Conservation (phyloP, 2,329 filamentous ascomycete species). For the Chaetomium sp. region DNA sequence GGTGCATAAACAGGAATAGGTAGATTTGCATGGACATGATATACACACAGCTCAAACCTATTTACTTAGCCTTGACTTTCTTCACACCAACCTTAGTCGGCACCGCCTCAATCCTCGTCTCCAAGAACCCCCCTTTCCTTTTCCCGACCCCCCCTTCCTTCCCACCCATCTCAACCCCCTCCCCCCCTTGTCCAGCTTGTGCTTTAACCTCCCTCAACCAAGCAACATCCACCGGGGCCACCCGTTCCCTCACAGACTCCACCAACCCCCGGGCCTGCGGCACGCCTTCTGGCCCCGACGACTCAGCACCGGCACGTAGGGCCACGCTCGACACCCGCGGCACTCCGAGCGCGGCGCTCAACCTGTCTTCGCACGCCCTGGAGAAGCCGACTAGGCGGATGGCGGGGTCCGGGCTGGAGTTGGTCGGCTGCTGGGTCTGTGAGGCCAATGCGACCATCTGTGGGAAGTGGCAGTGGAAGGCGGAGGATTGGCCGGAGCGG, state of each 20-base stretch:
- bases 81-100: slow-evolving; percentile 35
- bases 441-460: slow-evolving; percentile 43
- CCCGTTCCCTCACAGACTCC: slow-evolving; percentile 47
- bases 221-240: slow-evolving; percentile 44
- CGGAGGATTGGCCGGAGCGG: slow-evolving; percentile 49
- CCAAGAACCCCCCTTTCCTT: slow-evolving; percentile 32
- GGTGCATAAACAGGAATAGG: no score
- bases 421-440: slow-evolving; percentile 27
- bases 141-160: no score
- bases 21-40: no score
- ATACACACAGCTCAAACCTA: no score
- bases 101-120: slow-evolving; percentile 42
- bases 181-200: no score
- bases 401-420: slow-evolving; percentile 26
- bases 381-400: slow-evolving; percentile 58
- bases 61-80: slow-evolving; percentile 25
- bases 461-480: slow-evolving; percentile 54
- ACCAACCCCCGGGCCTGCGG: slow-evolving; percentile 52
- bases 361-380: slow-evolving; percentile 49
- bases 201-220: slow-evolving; percentile 48
- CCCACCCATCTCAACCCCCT: no score
- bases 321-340: slow-evolving; percentile 60
- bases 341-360: slow-evolving; percentile 53
- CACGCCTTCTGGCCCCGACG: slow-evolving; percentile 35
- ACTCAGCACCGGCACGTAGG: slow-evolving; percentile 30